Base-by-base conservation (phyloP, 768 basidiomycete genomes). In the Lactifluus piperatus region DNA sequence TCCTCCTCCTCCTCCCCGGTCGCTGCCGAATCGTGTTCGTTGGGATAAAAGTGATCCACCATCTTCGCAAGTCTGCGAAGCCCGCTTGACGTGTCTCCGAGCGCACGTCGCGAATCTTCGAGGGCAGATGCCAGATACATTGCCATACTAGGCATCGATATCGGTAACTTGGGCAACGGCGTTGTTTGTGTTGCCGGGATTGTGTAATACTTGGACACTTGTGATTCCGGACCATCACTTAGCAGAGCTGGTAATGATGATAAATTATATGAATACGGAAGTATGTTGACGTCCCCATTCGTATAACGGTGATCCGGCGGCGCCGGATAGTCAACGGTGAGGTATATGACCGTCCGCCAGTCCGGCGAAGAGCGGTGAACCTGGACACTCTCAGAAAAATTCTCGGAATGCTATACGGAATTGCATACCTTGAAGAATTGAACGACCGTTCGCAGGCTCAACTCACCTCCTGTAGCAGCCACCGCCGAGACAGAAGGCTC, bases 281-380 rank as follows among this genome's bases (percentile, higher is more conserved):
- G 75, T 3, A 79, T 67, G 60, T 77, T 83, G 6, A 86, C 82
- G 63, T 88, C 86, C 54, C 76, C 75, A 54, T 78, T 81, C 1
- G 72, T 73, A 65, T 77, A 84, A 68, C 72, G 75, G 13, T 75
- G 59, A 13, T 72, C 73, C 4, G 74, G 65, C 29, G 87, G 85
- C 2, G 81, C 68, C 1, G 83, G 81, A 65, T 83, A 75, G 66
- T 92, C 90, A 54, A 88, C 79, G 1, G 86, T 84, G 64, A 92
- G 81, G 78, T 88, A 91, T 16, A 91, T 69, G 22, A 91, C 73
- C 10, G 84, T 83, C 54, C 85, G 79, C 90, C 90, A 92, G 18
- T 83, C 81, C 5, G 72, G 66, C 0, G 83, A 77, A 20, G 75
- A 67, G 39, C 77, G 80, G 65, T 86, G 81, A 9, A 84, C 76